These are phyloP conservation scores for Zygosaccharomyces lentus DNA, from an alignment of 805 yeast species.

Conservation along the genomic window DNA sequence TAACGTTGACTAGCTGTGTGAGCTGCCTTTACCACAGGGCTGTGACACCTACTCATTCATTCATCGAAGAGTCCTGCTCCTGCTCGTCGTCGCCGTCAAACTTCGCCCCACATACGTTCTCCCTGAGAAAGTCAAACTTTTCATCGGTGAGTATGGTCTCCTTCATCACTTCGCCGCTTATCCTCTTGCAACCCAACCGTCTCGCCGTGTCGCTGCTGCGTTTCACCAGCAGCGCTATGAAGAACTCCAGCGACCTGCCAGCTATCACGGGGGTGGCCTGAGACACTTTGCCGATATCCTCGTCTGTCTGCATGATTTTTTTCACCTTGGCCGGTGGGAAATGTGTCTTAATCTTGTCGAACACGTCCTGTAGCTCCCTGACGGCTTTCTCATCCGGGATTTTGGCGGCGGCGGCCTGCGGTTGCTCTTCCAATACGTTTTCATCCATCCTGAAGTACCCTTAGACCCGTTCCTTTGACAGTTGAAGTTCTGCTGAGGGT, in stretches of 20 bases:
- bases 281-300: conserved; percentile 97
- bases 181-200: conserved; percentile 68
- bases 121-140: conserved; percentile 89
- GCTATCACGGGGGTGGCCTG: conserved; percentile 98
- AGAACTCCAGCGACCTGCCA: conserved; percentile 89
- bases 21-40: too few relatives aligned
- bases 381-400: conserved; percentile 10
- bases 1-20: background rate
- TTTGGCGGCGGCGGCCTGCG: background rate
- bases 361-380: conserved; percentile 20
- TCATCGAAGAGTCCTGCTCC: conserved; percentile 10
- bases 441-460: conserved; percentile 1
- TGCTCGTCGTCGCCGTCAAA: conserved; percentile 14
- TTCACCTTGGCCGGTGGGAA: conserved; percentile 93
- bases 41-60: background rate
- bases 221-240: conserved; percentile 84
- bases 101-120: conserved; percentile 37
- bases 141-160: conserved; percentile 82
- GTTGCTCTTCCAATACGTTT: conserved; percentile 1
- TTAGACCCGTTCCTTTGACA: background rate
- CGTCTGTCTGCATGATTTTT: conserved; percentile 96
- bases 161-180: conserved; percentile 76
- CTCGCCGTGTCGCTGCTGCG: conserved; percentile 77
- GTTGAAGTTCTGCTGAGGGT: background rate
- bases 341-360: conserved; percentile 61